phyloP scores from a whole-genome alignment of 495 filamentous ascomycete species.

The Podospora pseudoanserina region DNA sequence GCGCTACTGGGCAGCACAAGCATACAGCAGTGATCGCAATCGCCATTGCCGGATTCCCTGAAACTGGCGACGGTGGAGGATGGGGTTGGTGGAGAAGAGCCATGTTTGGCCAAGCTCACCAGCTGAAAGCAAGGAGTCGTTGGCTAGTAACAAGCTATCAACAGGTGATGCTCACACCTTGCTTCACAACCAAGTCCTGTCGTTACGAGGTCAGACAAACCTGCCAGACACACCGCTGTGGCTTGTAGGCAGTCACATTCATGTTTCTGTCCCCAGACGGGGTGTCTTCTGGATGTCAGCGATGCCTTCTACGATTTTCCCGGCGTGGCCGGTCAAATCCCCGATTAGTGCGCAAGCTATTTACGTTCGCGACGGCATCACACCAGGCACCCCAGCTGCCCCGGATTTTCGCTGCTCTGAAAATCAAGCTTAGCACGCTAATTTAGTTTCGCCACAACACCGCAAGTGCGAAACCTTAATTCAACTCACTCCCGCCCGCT shows the following conservation, averaged over 20 bases:
- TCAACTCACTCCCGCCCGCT: slow-evolving; percentile 15
- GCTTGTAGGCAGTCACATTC: background rate
- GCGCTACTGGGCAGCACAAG: background rate
- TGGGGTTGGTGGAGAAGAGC: background rate
- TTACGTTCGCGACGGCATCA: background rate
- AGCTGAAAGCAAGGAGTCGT: background rate
- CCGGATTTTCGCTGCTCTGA: slow-evolving; percentile 23
- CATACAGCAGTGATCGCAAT: background rate
- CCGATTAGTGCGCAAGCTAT: background rate
- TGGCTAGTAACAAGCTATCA: background rate
- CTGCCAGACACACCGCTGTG: background rate
- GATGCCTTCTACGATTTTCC: background rate
- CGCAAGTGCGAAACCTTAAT: slow-evolving; percentile 25
- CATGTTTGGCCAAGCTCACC: background rate
- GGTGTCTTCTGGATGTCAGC: background rate
- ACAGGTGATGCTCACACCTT: background rate
- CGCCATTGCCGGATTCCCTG: background rate
- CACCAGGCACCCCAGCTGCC: slow-evolving; percentile 10
- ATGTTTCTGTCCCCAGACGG: background rate
- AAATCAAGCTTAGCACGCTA: slow-evolving; percentile 23
- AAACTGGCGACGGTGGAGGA: background rate
- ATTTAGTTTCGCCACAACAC: slow-evolving; percentile 25
- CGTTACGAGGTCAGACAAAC: background rate
- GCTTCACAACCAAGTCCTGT: background rate
- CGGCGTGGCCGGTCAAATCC: background rate